phyloP scores from a whole-genome alignment of 2,329 filamentous ascomycete genomes.

The Periconia macrospinosa region DNA sequence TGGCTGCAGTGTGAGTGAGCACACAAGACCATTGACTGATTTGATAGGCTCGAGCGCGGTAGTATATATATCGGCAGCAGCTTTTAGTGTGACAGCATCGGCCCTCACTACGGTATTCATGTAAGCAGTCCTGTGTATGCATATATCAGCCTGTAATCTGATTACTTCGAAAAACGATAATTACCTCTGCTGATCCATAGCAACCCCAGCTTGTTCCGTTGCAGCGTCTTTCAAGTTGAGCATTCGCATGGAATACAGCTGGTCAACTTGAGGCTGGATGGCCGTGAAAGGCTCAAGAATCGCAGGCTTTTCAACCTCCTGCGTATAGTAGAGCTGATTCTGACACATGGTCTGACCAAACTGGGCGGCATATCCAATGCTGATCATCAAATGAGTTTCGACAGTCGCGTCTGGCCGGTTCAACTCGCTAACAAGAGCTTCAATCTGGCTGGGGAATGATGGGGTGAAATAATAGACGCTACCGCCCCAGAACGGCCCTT shows the following conservation, averaged over 20 bases:
- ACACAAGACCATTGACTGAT: conserved; percentile 11
- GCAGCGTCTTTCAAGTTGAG: conserved; percentile 12
- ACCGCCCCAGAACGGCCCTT: too few relatives aligned
- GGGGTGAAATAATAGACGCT: too few relatives aligned
- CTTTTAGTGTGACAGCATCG: conserved; percentile 1
- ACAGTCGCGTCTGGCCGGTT: too few relatives aligned
- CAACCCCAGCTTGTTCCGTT: conserved; percentile 5
- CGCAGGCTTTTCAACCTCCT: not conserved
- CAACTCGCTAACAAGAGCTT: too few relatives aligned
- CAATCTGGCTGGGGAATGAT: too few relatives aligned
- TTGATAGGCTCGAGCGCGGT: conserved; percentile 5
- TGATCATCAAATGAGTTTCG: conserved; percentile 10
- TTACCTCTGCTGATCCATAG: not conserved
- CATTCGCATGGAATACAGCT: conserved; percentile 13
- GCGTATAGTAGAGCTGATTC: conserved; percentile 11
- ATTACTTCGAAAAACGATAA: too few relatives aligned
- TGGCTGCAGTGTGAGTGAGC: conserved; percentile 15
- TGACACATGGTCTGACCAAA: conserved; percentile 6
- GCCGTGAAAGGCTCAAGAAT: conserved; percentile 8
- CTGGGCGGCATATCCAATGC: conserved; percentile 6
- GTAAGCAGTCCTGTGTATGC: not conserved
- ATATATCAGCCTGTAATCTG: too few relatives aligned
- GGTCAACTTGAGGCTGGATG: conserved; percentile 11
- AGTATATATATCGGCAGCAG: conserved; percentile 9
- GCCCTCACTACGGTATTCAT: conserved; percentile 8